Conservation (phyloP, 352 stramenopile species). For the Globisporangium alternatum region DNA sequence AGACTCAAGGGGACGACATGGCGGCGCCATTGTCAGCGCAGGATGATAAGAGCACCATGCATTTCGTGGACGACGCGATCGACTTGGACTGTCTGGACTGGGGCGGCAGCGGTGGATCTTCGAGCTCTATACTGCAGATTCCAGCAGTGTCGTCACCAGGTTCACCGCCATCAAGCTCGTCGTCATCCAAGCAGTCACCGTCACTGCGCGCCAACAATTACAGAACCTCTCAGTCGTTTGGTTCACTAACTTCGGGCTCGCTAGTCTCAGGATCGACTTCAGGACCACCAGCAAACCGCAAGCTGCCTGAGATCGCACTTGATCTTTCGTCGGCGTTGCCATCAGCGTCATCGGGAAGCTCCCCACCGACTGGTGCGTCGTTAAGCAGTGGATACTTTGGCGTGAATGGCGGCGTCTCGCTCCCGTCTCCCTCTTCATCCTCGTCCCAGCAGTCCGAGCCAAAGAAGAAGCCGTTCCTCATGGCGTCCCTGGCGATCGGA, state of each 20-base stretch:
- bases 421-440: slow-evolving; percentile 1
- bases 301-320: slow-evolving; percentile 17
- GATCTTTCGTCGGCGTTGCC: neutral
- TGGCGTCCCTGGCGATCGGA: slow-evolving; percentile 13
- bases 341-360: neutral
- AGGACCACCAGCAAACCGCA: slow-evolving; percentile 1
- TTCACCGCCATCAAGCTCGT: neutral
- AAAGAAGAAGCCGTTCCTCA: slow-evolving; percentile 17
- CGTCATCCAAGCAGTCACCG: neutral
- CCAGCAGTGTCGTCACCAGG: neutral
- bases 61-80: slow-evolving; percentile 7
- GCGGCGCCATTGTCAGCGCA: slow-evolving; percentile 1
- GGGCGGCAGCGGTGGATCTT: neutral
- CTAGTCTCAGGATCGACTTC: neutral
- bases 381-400: slow-evolving; percentile 1
- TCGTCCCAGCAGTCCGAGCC: neutral
- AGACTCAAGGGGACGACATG: neutral
- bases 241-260: neutral
- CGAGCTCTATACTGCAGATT: neutral
- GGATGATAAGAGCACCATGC: slow-evolving; percentile 12
- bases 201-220: slow-evolving; percentile 6
- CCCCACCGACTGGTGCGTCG: neutral
- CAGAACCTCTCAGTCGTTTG: neutral
- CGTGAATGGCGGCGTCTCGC: neutral
- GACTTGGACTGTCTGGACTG: slow-evolving; percentile 7